phyloP scores from a whole-genome alignment of 768 basidiomycete species.

The Thelephora ganbajun region DNA sequence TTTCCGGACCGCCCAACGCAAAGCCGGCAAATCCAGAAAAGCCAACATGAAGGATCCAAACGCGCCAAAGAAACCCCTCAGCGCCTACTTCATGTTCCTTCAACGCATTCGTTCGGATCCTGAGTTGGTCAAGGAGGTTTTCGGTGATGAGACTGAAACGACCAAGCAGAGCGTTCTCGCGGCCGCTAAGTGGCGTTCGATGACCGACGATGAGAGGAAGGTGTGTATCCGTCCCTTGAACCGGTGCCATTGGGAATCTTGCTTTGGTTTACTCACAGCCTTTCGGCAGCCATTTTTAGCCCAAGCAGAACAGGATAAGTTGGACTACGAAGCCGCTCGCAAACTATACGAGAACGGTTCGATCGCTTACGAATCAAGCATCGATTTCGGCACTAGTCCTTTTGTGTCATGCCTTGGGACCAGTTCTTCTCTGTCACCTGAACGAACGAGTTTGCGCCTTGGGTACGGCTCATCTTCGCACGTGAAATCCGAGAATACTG shows the following conservation, averaged over 20 bases:
- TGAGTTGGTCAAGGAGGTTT: slow-evolving; percentile 61
- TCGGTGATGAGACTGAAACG: slow-evolving; percentile 84
- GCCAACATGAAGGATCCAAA: slow-evolving; percentile 96
- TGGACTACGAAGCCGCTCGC: slow-evolving; percentile 79
- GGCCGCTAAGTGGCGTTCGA: slow-evolving; percentile 83
- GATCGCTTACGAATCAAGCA: slow-evolving; percentile 49
- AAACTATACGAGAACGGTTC: slow-evolving; percentile 80
- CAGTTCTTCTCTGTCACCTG: slow-evolving; percentile 32
- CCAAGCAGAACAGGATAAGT: slow-evolving; percentile 90
- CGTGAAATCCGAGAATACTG: slow-evolving; percentile 46
- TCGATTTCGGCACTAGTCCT: slow-evolving; percentile 49
- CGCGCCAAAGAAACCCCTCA: slow-evolving; percentile 90
- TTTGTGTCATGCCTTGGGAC: slow-evolving; percentile 43
- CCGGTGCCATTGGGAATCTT: slow-evolving; percentile 10
- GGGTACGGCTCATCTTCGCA: too few relatives aligned
- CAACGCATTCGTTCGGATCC: slow-evolving; percentile 78
- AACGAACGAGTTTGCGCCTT: slow-evolving; percentile 21
- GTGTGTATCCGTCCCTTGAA: slow-evolving; percentile 26
- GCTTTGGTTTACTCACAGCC: slow-evolving; percentile 5
- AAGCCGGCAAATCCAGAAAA: slow-evolving; percentile 84
- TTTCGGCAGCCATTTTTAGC: slow-evolving; percentile 69
- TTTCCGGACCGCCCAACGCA: slow-evolving; percentile 84
- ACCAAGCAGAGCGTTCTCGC: slow-evolving; percentile 91
- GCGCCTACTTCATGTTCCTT: slow-evolving; percentile 91
- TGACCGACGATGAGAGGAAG: slow-evolving; percentile 90